Evolutionary conservation across 2,329 filamentous ascomycete genomes (phyloP), one percentile per base, ranked within the genome.

Genomic region (Myriosclerotinia duriaeana): DNA sequence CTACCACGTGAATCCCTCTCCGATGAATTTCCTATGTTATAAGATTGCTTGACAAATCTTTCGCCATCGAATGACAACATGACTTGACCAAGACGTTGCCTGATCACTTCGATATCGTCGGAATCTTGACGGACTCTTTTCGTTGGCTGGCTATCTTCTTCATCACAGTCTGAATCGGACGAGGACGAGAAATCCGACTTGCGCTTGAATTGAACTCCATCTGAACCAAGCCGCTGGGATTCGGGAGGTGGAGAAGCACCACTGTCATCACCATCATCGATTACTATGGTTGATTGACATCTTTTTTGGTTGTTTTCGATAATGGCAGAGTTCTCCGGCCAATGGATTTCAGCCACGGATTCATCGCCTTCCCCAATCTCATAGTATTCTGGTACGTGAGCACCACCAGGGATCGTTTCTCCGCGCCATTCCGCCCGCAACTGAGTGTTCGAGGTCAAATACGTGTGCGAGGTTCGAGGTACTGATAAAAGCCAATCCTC

Each of bases 381-480:
- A 26, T 38, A 12, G 52, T 34, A 42, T 66, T 4, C 67, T 12
- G 74, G 74, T 20, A 75, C 74, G 61, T 78, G 77, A 0, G 78
- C 76, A 2, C 81, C 81, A 5, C 81, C 81, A 0, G 64, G 72
- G 1, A 77, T 66, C 9, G 77, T 80, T 0, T 76, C 73, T 0
- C 79, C 79, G 0, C 81, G 76, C 78, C 80, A 84, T 2, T 72
- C 48, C 9, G 7, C 30, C 22, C 48, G 22, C 22, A 71, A 72
- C 17, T 72, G 65, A 2, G 54, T 46, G 3, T 55, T 55, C 12
- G 53, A 58, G 53, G 71, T 66, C 2, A 58, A 59, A 12, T 71
- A 40, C 20, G 63, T 6, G 6, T 46, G 34, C 22, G 38, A 3
- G 48, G 11, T 38, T 61, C 36, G 26, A 46, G 36, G 26, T 15